phyloP scores from a whole-genome alignment of 2,329 filamentous ascomycete species.

The Mycosphaerella sp. region DNA sequence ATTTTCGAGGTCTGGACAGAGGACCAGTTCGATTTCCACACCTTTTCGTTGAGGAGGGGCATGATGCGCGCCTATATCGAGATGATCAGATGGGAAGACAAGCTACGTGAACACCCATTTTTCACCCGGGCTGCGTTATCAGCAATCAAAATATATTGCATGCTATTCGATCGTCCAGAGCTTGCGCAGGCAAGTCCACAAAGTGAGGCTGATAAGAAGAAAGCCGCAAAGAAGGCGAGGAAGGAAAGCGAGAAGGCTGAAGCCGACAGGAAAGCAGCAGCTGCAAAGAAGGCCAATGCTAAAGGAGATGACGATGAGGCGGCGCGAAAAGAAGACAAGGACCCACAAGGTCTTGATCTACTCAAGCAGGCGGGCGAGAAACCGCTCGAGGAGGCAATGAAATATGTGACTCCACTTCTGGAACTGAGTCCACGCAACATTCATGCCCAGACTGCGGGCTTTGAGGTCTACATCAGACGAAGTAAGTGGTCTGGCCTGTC shows the following conservation, averaged over 20 bases:
- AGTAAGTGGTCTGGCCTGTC: constrained; percentile 50
- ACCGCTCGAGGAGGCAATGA: constrained; percentile 78
- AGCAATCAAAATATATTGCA: constrained; percentile 73
- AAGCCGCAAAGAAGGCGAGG: constrained; percentile 60
- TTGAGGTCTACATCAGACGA: constrained; percentile 80
- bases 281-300: constrained; percentile 44
- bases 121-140: constrained; percentile 77
- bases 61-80: constrained; percentile 92
- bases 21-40: constrained; percentile 98
- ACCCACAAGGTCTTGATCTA: constrained; percentile 75
- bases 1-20: constrained; percentile 98
- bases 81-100: constrained; percentile 95
- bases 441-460: constrained; percentile 75
- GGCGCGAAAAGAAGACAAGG: constrained; percentile 80
- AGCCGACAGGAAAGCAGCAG: constrained; percentile 60
- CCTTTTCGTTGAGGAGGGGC: constrained; percentile 92
- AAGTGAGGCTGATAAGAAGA: constrained; percentile 77
- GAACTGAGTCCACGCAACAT: constrained; percentile 76
- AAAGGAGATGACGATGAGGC: constrained; percentile 48
- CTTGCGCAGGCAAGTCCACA: constrained; percentile 68
- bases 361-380: constrained; percentile 57
- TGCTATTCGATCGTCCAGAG: constrained; percentile 68
- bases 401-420: constrained; percentile 74
- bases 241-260: constrained; percentile 75
- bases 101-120: constrained; percentile 84